phyloP scores from a whole-genome alignment of 495 filamentous ascomycete species.

The Penicillium fimorum region DNA sequence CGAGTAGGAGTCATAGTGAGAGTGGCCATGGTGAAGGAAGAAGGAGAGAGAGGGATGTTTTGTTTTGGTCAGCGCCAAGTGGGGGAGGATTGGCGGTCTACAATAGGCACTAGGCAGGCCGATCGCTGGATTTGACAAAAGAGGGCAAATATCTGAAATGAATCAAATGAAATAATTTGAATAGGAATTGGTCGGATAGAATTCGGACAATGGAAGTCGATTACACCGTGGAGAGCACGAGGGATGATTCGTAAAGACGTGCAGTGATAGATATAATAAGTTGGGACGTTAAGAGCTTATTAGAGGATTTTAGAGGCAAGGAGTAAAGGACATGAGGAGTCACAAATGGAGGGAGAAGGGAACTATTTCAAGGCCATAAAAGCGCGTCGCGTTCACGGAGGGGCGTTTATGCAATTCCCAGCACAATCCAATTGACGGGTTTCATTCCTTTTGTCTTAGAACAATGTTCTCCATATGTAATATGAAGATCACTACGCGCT shows the following conservation, averaged over 20 bases:
- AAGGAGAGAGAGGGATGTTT: constrained; percentile 15
- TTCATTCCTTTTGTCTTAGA: constrained; percentile 7
- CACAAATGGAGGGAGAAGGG: constrained; percentile 15
- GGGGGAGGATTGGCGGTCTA: constrained; percentile 21
- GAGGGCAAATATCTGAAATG: not conserved
- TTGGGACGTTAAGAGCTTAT: constrained; percentile 3
- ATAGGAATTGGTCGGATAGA: not conserved
- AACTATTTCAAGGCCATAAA: constrained; percentile 17
- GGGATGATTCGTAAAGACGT: constrained; percentile 5
- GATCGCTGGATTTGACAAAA: constrained; percentile 2
- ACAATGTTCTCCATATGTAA: not conserved
- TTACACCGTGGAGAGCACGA: constrained; percentile 2
- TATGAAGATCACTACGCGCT: constrained; percentile 7
- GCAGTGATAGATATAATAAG: constrained; percentile 12
- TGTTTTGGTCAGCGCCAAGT: constrained; percentile 34
- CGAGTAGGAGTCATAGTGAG: constrained; percentile 45
- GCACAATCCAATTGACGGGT: constrained; percentile 19
- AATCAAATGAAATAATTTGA: not conserved
- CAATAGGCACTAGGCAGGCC: constrained; percentile 11
- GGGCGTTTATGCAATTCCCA: constrained; percentile 21
- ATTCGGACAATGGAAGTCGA: not conserved
- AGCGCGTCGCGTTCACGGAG: constrained; percentile 25
- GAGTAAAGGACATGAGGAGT: constrained; percentile 12
- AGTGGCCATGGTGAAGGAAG: constrained; percentile 35
- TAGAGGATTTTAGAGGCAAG: constrained; percentile 3